Percentiles rank a stretch among this genome's conserved stretches.
phyloP scores from a whole-genome alignment of 371 early-diverging fungal species.

The Zopfochytrium polystomum region DNA sequence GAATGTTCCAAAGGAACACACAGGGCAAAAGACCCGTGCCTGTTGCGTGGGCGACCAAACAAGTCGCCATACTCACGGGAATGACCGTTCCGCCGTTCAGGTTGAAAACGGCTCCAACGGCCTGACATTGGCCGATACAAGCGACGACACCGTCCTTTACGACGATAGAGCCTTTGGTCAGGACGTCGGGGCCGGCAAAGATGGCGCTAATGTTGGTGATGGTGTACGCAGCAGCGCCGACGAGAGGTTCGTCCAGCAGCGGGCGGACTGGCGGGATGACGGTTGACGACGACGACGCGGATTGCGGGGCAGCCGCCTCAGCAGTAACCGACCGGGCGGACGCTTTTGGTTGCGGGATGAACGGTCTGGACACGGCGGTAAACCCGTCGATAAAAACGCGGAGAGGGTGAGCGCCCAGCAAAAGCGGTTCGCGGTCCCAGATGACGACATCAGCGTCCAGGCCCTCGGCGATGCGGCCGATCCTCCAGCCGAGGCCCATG shows the following conservation, averaged over 20 bases:
- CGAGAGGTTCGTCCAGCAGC: neutral
- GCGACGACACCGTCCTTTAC: constrained; percentile 34
- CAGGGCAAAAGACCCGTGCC: neutral
- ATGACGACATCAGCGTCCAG: constrained; percentile 82
- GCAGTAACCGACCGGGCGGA: neutral
- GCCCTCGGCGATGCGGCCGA: constrained; percentile 66
- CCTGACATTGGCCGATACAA: constrained; percentile 35
- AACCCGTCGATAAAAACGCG: constrained; percentile 75
- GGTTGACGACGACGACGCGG: neutral
- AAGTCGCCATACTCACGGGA: constrained; percentile 19
- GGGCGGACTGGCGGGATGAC: neutral
- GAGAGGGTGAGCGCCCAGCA: constrained; percentile 70
- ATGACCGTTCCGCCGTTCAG: constrained; percentile 33
- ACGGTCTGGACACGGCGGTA: constrained; percentile 20
- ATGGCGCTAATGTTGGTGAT: constrained; percentile 21
- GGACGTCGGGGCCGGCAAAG: constrained; percentile 18
- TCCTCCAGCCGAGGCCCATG: constrained; percentile 67
- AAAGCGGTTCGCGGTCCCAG: constrained; percentile 61
- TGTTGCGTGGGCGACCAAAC: constrained; percentile 1
- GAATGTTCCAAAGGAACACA: neutral
- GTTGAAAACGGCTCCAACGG: constrained; percentile 21
- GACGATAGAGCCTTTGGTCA: constrained; percentile 20
- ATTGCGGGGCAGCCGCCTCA: neutral
- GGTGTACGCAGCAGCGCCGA: constrained; percentile 16
- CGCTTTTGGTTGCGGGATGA: neutral